Base-by-base conservation (phyloP, 192 early-diverging fungal species). In the Entomortierella lignicola region DNA sequence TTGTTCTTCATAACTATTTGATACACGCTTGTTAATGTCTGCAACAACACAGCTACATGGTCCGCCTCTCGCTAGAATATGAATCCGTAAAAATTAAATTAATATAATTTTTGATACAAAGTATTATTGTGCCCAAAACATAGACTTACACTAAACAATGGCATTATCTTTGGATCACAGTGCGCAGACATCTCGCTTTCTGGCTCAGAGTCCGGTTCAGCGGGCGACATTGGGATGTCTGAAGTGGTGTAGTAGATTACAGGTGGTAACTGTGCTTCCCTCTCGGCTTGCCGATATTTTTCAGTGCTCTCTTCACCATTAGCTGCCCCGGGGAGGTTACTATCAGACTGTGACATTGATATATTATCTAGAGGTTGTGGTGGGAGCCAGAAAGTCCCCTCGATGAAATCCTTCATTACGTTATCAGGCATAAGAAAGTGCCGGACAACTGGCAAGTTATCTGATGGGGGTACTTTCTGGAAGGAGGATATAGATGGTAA, bases 171-270 rank as follows among this genome's bases (percentile, higher is more conserved):
- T 50, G 43, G 54, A n/a, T 47, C 54, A 5, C 20, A 21, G 6
- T 43, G 7, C 7, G 52, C 4, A 8, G 52, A 8, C 2, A 58
- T 18, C 23, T 29, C 29, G 12, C 32, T 29, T 8, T 55, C 63
- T 1, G 23, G 8, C 7, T 74, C 72, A 20, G 50, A 21, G 4
- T 77, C 72, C 5, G 72, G 70, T 17, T 72, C 70, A 7, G 39
- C 53, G 34, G 72, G 72, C 4, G 72, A 57, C 0, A 34, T n/a
- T 1, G 72, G 72, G 37, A 77, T 67, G 7, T 61, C 66, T n/a
- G 60, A 52, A 4, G 62, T 37, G 8, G 34, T 50, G 10, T 10
- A 11, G 18, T 68, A 77, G 1, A 30, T 43, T 11, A 44, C 52
- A 44, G 60, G 13, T 0, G 26, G 21, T 0, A 4, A 29, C 66